A percentile compares a stretch with the other conserved stretches of the same genome.
These are phyloP conservation scores for Didymella sp. DNA, from an alignment of 2,329 filamentous ascomycete genomes.

Conservation along the genomic window DNA sequence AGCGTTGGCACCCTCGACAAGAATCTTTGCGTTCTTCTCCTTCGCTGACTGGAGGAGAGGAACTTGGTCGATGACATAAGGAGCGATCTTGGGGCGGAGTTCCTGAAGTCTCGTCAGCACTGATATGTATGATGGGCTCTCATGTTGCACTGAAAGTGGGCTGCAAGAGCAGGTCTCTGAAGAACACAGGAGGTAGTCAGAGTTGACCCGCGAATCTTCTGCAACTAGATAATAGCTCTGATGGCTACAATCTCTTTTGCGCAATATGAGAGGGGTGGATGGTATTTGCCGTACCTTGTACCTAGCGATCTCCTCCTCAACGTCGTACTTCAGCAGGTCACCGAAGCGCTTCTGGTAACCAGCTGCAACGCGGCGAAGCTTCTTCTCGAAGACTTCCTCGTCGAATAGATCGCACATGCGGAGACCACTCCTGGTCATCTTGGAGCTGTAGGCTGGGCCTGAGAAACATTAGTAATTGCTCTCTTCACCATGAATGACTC, in stretches of 20 bases:
- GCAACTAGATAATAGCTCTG: no score
- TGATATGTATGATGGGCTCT: background rate
- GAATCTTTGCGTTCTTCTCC: conserved; percentile 63
- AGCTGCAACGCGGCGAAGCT: conserved; percentile 66
- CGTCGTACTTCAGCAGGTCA: conserved; percentile 69
- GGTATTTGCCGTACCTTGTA: conserved; percentile 59
- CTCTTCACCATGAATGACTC: background rate
- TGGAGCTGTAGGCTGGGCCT: conserved; percentile 67
- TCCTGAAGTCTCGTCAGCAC: conserved; percentile 38
- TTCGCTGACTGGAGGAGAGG: conserved; percentile 69
- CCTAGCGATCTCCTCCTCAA: conserved; percentile 70
- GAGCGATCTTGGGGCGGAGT: conserved; percentile 64
- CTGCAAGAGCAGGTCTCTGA: no score
- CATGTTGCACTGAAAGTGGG: no score
- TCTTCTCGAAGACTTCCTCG: conserved; percentile 68
- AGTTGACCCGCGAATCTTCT: no score
- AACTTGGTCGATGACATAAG: conserved; percentile 71
- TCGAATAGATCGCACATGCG: conserved; percentile 72
- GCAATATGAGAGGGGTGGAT: background rate
- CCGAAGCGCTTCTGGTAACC: conserved; percentile 75
- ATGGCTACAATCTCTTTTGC: no score
- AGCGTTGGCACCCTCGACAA: conserved; percentile 73
- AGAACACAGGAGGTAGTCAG: no score
- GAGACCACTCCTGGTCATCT: conserved; percentile 71
- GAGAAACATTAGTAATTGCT: conserved; percentile 7